phyloP scores from a whole-genome alignment of 257 asterid genomes.

The Solanum paucissectum region DNA sequence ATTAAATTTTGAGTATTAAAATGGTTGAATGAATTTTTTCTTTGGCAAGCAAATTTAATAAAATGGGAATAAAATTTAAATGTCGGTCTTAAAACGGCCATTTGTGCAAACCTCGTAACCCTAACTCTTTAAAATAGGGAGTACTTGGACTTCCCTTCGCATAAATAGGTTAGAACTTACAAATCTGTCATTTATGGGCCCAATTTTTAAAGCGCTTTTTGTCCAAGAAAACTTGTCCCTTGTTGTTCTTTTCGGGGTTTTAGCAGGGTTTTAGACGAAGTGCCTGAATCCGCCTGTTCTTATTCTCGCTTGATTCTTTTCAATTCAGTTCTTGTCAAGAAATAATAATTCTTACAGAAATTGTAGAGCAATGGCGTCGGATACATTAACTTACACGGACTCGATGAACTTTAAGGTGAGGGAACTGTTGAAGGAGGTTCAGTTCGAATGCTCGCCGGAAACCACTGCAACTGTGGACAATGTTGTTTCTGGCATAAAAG shows the following conservation, averaged over 20 bases:
- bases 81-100: not conserved
- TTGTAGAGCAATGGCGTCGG: constrained; percentile 25
- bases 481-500: constrained; percentile 43
- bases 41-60: not conserved
- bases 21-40: not conserved
- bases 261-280: not conserved
- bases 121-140: not conserved
- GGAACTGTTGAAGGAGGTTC: constrained; percentile 69
- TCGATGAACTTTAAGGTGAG: constrained; percentile 45
- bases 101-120: not conserved
- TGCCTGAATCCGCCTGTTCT: not conserved
- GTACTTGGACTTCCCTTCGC: no score
- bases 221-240: not conserved
- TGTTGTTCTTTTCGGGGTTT: not conserved
- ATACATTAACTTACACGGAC: constrained; percentile 13
- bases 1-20: not conserved
- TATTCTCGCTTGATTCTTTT: not conserved
- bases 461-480: constrained; percentile 37
- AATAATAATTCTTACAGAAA: not conserved
- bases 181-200: not conserved
- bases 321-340: not conserved
- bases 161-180: not conserved
- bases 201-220: not conserved
- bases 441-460: constrained; percentile 52
- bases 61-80: not conserved